Conservation (phyloP, 495 filamentous ascomycete genomes). For the Diplogelasinospora grovesii region DNA sequence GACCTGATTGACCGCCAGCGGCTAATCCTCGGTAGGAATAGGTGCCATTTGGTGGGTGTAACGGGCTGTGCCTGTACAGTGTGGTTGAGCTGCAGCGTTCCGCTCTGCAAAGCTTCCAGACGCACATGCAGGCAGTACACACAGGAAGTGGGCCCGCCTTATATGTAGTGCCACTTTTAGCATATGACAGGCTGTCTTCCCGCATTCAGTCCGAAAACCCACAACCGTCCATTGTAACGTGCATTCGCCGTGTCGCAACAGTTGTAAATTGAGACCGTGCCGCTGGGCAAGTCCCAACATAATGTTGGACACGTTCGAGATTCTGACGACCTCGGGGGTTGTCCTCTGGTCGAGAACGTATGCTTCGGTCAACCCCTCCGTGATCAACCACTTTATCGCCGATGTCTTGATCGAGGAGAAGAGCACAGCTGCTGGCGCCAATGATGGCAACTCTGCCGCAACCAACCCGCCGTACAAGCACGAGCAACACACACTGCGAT, state of each 20-base stretch:
- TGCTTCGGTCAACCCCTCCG: conserved; percentile 64
- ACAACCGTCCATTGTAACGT: neutral
- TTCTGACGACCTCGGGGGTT: conserved; percentile 89
- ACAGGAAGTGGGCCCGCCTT: neutral
- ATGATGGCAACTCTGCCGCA: conserved; percentile 50
- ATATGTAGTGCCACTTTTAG: too few relatives aligned
- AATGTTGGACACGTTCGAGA: conserved; percentile 97
- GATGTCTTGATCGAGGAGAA: conserved; percentile 97
- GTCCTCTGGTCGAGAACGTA: conserved; percentile 94
- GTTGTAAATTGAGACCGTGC: too few relatives aligned
- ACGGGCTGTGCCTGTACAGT: too few relatives aligned
- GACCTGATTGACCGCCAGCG: conserved; percentile 5
- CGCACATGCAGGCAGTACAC: neutral
- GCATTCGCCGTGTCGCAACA: neutral
- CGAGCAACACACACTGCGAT: conserved; percentile 92
- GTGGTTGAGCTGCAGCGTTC: too few relatives aligned
- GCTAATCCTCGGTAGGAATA: conserved; percentile 17
- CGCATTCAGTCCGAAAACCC: too few relatives aligned
- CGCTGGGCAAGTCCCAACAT: conserved; percentile 7
- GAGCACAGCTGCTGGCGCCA: conserved; percentile 50
- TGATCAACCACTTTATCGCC: conserved; percentile 90
- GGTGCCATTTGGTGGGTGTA: too few relatives aligned
- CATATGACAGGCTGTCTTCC: too few relatives aligned
- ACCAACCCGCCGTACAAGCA: conserved; percentile 71
- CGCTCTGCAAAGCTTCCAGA: too few relatives aligned